These are phyloP conservation scores for Pleodorina starrii DNA, from an alignment of 139 green algal species.

Conservation along the genomic window DNA sequence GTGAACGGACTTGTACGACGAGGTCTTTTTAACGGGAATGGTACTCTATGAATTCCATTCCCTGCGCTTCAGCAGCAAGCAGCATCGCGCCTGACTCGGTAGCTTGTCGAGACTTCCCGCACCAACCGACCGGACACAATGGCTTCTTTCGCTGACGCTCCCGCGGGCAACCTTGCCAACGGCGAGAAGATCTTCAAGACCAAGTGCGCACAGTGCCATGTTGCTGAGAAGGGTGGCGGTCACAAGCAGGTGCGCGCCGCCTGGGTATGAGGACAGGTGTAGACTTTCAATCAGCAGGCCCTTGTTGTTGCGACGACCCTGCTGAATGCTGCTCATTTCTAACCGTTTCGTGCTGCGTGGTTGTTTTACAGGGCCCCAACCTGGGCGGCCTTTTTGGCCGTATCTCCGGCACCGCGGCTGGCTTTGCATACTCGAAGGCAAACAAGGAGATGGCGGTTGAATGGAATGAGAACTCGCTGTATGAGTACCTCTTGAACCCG, in stretches of 20 bases:
- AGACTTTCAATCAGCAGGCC: neutral
- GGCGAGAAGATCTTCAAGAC: conserved; percentile 98
- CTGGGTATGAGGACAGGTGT: neutral
- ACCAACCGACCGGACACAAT: conserved; percentile 70
- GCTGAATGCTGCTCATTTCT: too few relatives aligned
- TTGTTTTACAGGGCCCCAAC: conserved; percentile 90
- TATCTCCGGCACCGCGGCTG: conserved; percentile 83
- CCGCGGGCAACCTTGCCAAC: conserved; percentile 73
- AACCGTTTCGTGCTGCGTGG: too few relatives aligned
- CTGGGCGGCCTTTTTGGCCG: conserved; percentile 97
- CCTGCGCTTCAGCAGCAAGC: too few relatives aligned
- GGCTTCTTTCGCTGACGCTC: conserved; percentile 83
- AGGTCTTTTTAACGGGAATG: too few relatives aligned
- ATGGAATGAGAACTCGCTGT: conserved; percentile 93
- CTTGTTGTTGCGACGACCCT: too few relatives aligned
- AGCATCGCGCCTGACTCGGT: too few relatives aligned
- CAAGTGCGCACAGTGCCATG: conserved; percentile 98
- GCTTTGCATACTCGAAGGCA: conserved; percentile 97
- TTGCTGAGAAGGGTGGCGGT: conserved; percentile 90
- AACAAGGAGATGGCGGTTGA: conserved; percentile 96
- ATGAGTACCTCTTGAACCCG: conserved; percentile 97
- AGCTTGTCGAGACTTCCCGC: too few relatives aligned
- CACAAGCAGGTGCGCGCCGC: conserved; percentile 94
- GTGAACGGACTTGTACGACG: too few relatives aligned
- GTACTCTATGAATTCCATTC: too few relatives aligned